A percentile compares a stretch with the other conserved stretches of the same genome.
phyloP scores from a whole-genome alignment of 2,329 filamentous ascomycete genomes.

The Polytolypa hystricis region DNA sequence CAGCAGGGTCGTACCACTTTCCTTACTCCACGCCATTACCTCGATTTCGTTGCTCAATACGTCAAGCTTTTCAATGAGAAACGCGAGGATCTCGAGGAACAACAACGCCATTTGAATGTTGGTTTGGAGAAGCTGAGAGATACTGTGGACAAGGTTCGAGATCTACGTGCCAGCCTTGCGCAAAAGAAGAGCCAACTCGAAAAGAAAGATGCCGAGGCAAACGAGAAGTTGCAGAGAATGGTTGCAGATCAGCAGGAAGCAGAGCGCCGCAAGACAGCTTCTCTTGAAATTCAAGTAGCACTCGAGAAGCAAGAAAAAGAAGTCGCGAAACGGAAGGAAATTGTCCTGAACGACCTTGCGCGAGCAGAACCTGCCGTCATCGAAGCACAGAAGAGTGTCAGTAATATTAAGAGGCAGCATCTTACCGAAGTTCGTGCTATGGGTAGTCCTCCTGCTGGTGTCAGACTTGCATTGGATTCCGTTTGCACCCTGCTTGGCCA shows the following conservation, averaged over 20 bases:
- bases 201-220: conserved; percentile 87
- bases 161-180: conserved; percentile 78
- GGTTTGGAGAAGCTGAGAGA: conserved; percentile 94
- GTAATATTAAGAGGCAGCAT: conserved; percentile 96
- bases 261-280: conserved; percentile 78
- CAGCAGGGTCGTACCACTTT: conserved; percentile 90
- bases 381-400: conserved; percentile 90
- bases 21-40: conserved; percentile 89
- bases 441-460: conserved; percentile 81
- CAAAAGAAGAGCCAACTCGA: conserved; percentile 92
- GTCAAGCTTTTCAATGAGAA: conserved; percentile 97
- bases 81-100: conserved; percentile 94
- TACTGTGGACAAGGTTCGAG: conserved; percentile 93
- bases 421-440: conserved; percentile 96
- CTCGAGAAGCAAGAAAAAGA: conserved; percentile 83
- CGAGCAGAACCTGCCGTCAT: conserved; percentile 85
- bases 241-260: conserved; percentile 90
- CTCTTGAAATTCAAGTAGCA: conserved; percentile 75
- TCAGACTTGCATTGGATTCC: conserved; percentile 86
- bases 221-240: conserved; percentile 96
- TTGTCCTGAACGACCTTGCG: conserved; percentile 78
- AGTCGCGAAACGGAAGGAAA: conserved; percentile 69
- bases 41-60: conserved; percentile 97
- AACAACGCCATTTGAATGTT: conserved; percentile 95
- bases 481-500: conserved; percentile 91